Evolutionary conservation across 2,329 filamentous ascomycete genomes (phyloP), one percentile per base, ranked within the genome.

Genomic region (Cylindrodendrum hubeiense): DNA sequence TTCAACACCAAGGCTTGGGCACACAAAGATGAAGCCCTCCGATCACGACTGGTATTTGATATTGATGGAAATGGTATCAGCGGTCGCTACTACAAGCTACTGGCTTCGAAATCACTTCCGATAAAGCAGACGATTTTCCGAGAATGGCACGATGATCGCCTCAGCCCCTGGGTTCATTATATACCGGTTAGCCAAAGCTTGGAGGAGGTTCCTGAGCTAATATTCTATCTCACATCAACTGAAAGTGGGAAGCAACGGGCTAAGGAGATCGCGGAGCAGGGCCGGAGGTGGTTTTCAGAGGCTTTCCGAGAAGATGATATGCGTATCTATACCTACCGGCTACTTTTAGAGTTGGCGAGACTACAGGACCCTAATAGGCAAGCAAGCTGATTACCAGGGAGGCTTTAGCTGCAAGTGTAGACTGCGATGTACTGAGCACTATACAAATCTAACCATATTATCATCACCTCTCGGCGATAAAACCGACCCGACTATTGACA

Each of bases 301-400:
- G 85, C 84, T 13, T 70, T 92, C 34, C 75, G 89, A 46, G 86
- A 87, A 49, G 83, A 86, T 41, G 89, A 92, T 73, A 83, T 89
- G 71, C 82, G 85, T 28, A 81, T 87, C 2, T 90, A 90, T 79
- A 81, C 87, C 28, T 91, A 90, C 70, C 80, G 90, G 53, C 72
- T 91, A 63, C 66, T 92, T 69, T 71, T 91, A 24, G 90, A 92
- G 80, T 83, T 84, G 53, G 80, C 79, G 19, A 78, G 83, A 52
- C 47, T 84, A 8, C 77, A 80, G 63, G 81, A 85, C 56, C 75
- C 74, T 5, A 46, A 67, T 2, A 65, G 74, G 9, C 15, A 28
- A 46, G 43, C 43, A 17, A 46, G 43, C 13, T 46, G n/a, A n/a
- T n/a, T n/a, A n/a, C n/a, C n/a, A n/a, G n/a, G n/a, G n/a, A n/a